phyloP scores from a whole-genome alignment of 208 protist genomes.

The Leishmania tropica region DNA sequence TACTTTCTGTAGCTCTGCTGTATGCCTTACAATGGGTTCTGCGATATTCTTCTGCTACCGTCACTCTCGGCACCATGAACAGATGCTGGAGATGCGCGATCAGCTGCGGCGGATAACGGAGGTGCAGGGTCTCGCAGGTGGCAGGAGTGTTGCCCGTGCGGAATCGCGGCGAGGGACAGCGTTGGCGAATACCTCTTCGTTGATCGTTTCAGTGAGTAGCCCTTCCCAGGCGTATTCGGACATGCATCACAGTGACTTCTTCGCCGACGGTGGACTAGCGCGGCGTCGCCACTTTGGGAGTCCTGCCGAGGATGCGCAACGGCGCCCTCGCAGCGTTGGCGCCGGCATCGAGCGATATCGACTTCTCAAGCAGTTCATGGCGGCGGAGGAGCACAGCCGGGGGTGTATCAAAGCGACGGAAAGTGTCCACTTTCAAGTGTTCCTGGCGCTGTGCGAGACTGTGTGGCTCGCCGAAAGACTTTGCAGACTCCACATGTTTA shows the following conservation, averaged over 20 bases:
- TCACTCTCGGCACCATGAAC: not conserved
- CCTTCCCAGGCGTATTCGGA: not conserved
- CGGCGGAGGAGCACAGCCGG: constrained; percentile 12
- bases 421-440: constrained; percentile 1
- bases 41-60: constrained; percentile 8
- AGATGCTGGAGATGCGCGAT: constrained; percentile 14
- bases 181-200: not conserved
- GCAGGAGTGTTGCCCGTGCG: no score
- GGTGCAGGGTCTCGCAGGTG: constrained; percentile 4
- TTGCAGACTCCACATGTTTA: constrained; percentile 18
- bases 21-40: constrained; percentile 15
- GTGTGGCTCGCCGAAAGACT: constrained; percentile 15
- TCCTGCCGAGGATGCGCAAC: not conserved
- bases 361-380: constrained; percentile 15
- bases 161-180: not conserved
- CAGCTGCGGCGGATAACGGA: constrained; percentile 16
- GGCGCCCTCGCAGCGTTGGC: constrained; percentile 4
- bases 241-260: not conserved
- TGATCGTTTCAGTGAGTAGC: not conserved
- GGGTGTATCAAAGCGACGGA: not conserved
- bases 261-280: not conserved
- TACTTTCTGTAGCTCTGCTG: constrained; percentile 18
- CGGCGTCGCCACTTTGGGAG: not conserved
- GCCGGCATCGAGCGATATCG: constrained; percentile 13
- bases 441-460: constrained; percentile 5